Evolutionary conservation across 225 moss, liverwort and hornwort genomes (phyloP).

Genomic region (Pleurozium schreberi): DNA sequence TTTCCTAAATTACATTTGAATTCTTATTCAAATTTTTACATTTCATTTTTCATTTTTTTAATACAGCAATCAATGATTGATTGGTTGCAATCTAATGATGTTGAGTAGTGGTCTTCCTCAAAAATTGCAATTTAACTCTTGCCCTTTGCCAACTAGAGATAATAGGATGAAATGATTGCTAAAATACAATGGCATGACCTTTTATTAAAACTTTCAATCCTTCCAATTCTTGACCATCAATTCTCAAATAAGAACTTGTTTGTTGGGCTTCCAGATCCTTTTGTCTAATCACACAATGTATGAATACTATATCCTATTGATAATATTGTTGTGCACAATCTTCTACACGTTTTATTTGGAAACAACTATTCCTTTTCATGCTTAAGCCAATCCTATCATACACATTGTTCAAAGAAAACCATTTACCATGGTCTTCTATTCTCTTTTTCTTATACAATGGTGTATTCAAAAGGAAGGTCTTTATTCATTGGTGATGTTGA

Average conservation of each 20-base stretch:
- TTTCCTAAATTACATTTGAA: not conserved
- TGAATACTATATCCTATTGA: accelerated
- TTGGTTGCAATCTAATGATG: not conserved
- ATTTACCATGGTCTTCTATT: not conserved
- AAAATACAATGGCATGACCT: not conserved
- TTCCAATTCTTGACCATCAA: too few species aligned
- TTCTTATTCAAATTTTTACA: not conserved
- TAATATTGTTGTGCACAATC: accelerated
- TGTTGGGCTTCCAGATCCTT: not conserved
- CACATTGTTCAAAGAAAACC: not conserved
- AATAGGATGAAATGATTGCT: not conserved
- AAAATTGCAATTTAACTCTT: not conserved
- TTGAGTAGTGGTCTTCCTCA: not conserved
- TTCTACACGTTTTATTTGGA: not conserved
- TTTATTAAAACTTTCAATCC: not conserved
- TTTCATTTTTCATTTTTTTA: too few species aligned
- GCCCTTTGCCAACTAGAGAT: not conserved
- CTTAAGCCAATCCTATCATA: not conserved
- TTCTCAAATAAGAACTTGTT: too few species aligned
- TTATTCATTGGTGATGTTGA: not conserved
- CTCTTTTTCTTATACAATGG: not conserved
- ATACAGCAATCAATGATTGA: accelerated
- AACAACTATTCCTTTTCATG: too few species aligned
- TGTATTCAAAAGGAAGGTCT: not conserved
- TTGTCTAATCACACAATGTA: accelerated